Percentiles rank a stretch among this genome's conserved stretches.
These are phyloP conservation scores for Claviceps sp. DNA, from an alignment of 2,329 filamentous ascomycete genomes.

Conservation along the genomic window DNA sequence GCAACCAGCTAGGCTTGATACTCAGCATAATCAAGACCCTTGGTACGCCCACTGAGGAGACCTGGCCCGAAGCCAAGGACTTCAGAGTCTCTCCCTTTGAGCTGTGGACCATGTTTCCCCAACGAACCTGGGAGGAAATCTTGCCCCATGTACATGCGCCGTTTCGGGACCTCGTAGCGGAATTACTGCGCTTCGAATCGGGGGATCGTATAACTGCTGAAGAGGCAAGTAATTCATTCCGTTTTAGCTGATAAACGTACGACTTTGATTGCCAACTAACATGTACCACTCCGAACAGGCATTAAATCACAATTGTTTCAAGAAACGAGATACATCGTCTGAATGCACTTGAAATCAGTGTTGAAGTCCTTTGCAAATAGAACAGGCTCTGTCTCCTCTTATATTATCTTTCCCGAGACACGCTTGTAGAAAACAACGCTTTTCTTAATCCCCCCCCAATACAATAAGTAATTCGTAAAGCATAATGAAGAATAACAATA, in stretches of 20 bases:
- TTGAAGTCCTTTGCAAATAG: background rate
- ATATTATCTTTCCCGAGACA: too few species aligned
- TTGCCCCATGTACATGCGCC: slow-evolving; percentile 45
- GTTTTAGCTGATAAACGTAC: background rate
- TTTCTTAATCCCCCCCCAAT: too few species aligned
- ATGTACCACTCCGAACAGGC: slow-evolving; percentile 8
- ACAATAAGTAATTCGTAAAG: too few species aligned
- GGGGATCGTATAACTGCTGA: slow-evolving; percentile 53
- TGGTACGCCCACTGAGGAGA: slow-evolving; percentile 67
- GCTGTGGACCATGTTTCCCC: slow-evolving; percentile 67
- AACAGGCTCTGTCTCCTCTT: too few species aligned
- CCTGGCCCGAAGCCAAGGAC: slow-evolving; percentile 65
- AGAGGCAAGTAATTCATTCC: slow-evolving; percentile 16
- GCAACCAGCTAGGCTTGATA: slow-evolving; percentile 83
- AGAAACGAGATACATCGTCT: background rate
- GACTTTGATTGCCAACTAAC: background rate
- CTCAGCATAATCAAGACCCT: slow-evolving; percentile 85
- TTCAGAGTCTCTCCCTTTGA: slow-evolving; percentile 75
- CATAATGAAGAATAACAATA: too few species aligned
- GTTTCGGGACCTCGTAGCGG: slow-evolving; percentile 52
- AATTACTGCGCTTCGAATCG: slow-evolving; percentile 57
- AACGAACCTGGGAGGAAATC: slow-evolving; percentile 54
- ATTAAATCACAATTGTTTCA: slow-evolving; percentile 11
- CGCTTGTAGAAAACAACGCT: too few species aligned
- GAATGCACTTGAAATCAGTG: background rate